Evolutionary conservation across 495 filamentous ascomycete species (phyloP).

Genomic region (Echria macrotheca): DNA sequence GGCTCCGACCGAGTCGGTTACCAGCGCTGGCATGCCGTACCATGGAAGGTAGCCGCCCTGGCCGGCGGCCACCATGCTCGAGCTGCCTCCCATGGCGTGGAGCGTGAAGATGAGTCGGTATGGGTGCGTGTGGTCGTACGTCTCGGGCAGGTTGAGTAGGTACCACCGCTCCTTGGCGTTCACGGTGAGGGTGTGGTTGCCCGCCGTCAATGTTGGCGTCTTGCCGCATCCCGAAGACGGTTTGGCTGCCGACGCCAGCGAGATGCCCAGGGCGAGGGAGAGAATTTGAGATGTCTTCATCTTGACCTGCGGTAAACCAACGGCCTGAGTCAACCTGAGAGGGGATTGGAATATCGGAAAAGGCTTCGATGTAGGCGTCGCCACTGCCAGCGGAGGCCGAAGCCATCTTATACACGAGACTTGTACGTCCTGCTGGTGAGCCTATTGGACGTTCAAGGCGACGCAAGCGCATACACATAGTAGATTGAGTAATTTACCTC

Average conservation of each 20-base stretch:
- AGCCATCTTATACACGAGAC: too few species aligned
- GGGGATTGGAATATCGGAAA: too few species aligned
- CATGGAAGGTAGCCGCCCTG: constrained; percentile 24
- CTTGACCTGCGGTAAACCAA: background rate
- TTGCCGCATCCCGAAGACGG: constrained; percentile 36
- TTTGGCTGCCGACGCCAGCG: background rate
- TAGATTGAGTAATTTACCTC: too few species aligned
- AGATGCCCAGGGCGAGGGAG: background rate
- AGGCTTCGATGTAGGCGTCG: too few species aligned
- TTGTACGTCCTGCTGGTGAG: too few species aligned
- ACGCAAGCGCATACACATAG: too few species aligned
- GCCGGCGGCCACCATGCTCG: constrained; percentile 27
- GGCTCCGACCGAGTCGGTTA: constrained; percentile 28
- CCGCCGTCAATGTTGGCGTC: constrained; percentile 16
- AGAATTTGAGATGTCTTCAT: background rate
- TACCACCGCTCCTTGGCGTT: constrained; percentile 22
- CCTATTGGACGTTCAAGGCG: too few species aligned
- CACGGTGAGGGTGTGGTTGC: constrained; percentile 18
- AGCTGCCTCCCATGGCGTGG: constrained; percentile 31
- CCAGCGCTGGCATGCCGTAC: constrained; percentile 33
- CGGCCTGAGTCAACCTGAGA: background rate
- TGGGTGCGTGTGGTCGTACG: constrained; percentile 34
- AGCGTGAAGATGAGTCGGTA: constrained; percentile 36
- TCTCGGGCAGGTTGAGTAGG: constrained; percentile 30
- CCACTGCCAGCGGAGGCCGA: too few species aligned